phyloP scores from a whole-genome alignment of 495 filamentous ascomycete genomes.

The Penicillium taxi region DNA sequence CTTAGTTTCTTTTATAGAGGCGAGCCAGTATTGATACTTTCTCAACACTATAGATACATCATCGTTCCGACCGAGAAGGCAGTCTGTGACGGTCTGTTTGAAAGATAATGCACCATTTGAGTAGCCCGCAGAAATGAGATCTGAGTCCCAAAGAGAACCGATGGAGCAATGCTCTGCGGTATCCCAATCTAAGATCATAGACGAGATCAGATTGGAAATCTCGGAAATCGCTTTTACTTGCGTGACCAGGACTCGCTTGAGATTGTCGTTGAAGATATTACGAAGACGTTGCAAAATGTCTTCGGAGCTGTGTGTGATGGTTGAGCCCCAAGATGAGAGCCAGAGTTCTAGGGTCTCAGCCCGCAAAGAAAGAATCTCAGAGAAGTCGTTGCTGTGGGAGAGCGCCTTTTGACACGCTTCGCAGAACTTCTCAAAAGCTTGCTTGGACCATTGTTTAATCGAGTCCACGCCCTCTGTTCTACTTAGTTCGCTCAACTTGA shows the following conservation, averaged over 20 bases:
- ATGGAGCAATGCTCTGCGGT: constrained; percentile 37
- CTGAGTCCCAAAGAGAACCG: constrained; percentile 54
- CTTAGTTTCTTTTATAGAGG: constrained; percentile 51
- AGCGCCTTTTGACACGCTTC: constrained; percentile 50
- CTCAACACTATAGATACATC: constrained; percentile 50
- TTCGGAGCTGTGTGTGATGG: constrained; percentile 40
- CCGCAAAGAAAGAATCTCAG: constrained; percentile 58
- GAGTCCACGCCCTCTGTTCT: constrained; percentile 54
- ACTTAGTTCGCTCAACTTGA: constrained; percentile 73
- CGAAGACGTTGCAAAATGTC: constrained; percentile 62
- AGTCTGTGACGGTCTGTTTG: constrained; percentile 43
- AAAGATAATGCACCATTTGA: constrained; percentile 48
- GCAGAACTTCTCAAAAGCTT: constrained; percentile 58
- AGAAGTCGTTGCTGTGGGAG: constrained; percentile 50
- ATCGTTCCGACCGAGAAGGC: constrained; percentile 57
- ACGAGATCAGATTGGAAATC: constrained; percentile 46
- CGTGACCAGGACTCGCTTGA: constrained; percentile 49
- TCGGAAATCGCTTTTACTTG: constrained; percentile 50
- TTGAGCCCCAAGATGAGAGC: constrained; percentile 47
- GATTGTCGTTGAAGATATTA: constrained; percentile 55
- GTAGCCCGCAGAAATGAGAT: constrained; percentile 44
- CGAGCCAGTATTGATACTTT: constrained; percentile 61
- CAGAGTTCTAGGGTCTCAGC: constrained; percentile 64
- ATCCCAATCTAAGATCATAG: constrained; percentile 47
- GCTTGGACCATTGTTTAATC: constrained; percentile 65